These are phyloP conservation scores for Rubroshorea leprosula DNA, from an alignment of 345 rosid species.

Conservation along the genomic window DNA sequence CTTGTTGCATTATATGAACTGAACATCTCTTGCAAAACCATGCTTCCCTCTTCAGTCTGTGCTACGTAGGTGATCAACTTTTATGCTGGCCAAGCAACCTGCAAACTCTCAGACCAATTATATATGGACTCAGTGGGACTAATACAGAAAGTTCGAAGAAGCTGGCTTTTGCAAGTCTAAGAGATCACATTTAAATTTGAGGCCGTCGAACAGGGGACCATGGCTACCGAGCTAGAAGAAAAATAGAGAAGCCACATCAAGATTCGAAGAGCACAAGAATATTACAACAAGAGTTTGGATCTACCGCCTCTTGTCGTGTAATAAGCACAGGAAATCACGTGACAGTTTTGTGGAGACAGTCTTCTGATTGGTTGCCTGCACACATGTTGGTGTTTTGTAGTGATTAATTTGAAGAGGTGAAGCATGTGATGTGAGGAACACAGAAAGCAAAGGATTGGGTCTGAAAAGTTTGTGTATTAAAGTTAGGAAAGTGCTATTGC, in stretches of 20 bases:
- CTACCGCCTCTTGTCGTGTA: not conserved
- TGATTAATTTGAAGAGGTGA: not conserved
- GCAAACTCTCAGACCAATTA: not conserved
- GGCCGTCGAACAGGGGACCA: no score
- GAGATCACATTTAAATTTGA: no score
- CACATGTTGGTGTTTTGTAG: slow-evolving; percentile 1
- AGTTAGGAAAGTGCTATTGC: not conserved
- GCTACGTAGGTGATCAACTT: not conserved
- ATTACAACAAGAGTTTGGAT: not conserved
- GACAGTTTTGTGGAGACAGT: no score
- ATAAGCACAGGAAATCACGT: slow-evolving; percentile 7
- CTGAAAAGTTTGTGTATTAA: not conserved
- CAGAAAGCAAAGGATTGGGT: not conserved
- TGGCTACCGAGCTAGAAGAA: no score
- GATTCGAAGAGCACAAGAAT: not conserved
- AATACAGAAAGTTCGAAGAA: not conserved
- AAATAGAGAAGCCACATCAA: not conserved
- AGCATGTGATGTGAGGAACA: no score
- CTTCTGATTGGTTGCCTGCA: no score
- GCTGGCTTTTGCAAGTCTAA: no score
- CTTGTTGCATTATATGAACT: slow-evolving; percentile 6
- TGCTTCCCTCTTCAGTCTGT: slow-evolving; percentile 8
- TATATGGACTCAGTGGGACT: not conserved
- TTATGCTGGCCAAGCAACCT: not conserved
- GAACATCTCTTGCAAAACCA: slow-evolving; percentile 8